Evolutionary conservation across 2,329 filamentous ascomycete species (phyloP).

Genomic region (Colletotrichum navitas): DNA sequence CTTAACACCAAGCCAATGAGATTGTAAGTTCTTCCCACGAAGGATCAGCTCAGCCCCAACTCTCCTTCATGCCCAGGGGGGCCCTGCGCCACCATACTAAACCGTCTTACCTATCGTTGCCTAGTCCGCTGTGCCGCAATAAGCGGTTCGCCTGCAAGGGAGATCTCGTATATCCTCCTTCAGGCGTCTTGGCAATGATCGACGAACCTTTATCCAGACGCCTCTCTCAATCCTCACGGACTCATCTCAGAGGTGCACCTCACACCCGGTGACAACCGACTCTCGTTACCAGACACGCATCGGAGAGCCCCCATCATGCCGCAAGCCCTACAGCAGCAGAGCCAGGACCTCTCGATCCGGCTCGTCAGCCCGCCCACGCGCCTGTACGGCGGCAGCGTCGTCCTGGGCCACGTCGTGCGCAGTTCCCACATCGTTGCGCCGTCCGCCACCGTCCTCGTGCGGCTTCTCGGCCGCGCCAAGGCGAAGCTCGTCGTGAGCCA

Average conservation of each 20-base stretch:
- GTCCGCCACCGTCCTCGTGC: constrained; percentile 43
- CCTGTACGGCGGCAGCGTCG: constrained; percentile 45
- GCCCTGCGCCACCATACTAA: background rate
- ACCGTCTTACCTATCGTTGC: background rate
- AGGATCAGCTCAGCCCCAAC: background rate
- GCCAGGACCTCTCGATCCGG: constrained; percentile 16
- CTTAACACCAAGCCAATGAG: background rate
- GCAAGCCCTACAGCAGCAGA: background rate
- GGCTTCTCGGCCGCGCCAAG: constrained; percentile 47
- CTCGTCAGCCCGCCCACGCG: constrained; percentile 6
- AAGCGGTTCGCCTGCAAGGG: background rate
- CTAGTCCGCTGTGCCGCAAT: constrained; percentile 5
- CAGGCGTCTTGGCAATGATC: background rate
- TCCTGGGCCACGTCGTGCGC: constrained; percentile 47
- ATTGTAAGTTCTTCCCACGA: background rate
- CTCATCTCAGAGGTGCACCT: background rate
- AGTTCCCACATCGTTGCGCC: constrained; percentile 43
- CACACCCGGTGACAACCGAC: background rate
- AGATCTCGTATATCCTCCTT: background rate
- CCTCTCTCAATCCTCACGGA: too few species aligned
- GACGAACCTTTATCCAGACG: background rate
- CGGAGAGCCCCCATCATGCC: background rate
- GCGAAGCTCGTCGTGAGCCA: constrained; percentile 44
- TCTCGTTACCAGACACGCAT: background rate
- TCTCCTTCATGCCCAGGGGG: background rate